A percentile compares a stretch with the other conserved stretches of the same genome.
phyloP scores from a whole-genome alignment of 768 basidiomycete genomes.

The Suillus subaureus region DNA sequence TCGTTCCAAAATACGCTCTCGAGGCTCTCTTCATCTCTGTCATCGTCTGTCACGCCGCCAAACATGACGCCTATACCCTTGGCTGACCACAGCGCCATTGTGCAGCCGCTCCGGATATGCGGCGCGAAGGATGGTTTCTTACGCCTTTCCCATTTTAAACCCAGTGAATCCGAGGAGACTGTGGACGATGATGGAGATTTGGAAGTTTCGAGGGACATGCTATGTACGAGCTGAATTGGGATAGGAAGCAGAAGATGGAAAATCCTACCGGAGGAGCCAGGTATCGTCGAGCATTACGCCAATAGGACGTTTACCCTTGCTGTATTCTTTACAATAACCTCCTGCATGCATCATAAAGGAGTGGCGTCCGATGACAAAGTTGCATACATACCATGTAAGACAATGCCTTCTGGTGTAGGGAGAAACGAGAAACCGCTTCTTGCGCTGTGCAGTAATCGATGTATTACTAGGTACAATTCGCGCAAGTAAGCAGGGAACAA shows the following conservation, averaged over 20 bases:
- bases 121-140: conserved; percentile 62
- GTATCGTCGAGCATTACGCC: conserved; percentile 91
- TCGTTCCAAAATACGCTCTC: conserved; percentile 90
- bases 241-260: neutral
- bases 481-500: conserved; percentile 6
- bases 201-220: conserved; percentile 34
- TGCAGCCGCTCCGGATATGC: conserved; percentile 72
- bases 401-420: conserved; percentile 71
- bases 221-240: conserved; percentile 12
- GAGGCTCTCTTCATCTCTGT: conserved; percentile 79
- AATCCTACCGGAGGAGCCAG: conserved; percentile 75
- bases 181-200: conserved; percentile 30
- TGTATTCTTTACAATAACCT: conserved; percentile 90
- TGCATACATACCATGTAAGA: conserved; percentile 64
- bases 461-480: neutral
- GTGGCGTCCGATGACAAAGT: neutral
- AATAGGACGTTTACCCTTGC: conserved; percentile 80
- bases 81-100: conserved; percentile 79
- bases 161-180: conserved; percentile 44
- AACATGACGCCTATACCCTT: conserved; percentile 78
- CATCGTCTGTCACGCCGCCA: conserved; percentile 89
- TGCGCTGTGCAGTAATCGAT: conserved; percentile 42
- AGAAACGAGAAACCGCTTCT: conserved; percentile 87
- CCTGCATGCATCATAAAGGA: conserved; percentile 41
- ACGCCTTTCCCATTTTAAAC: conserved; percentile 83